Evolutionary conservation across 2,329 filamentous ascomycete genomes (phyloP).

Genomic region (Fusarium robinianum): DNA sequence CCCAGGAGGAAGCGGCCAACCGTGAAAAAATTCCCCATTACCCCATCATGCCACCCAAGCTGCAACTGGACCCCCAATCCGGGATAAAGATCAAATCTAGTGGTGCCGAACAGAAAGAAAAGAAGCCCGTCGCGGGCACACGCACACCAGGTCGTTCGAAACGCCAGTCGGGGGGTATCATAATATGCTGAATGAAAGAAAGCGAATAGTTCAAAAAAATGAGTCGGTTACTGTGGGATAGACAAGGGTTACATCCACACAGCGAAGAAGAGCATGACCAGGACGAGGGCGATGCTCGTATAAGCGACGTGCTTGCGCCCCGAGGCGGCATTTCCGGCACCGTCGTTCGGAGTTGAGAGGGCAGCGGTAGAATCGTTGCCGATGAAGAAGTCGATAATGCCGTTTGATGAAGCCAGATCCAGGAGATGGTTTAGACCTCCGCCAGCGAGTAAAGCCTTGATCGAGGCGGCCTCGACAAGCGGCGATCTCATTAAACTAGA

Average conservation of each 20-base stretch:
- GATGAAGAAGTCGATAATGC: constrained; percentile 81
- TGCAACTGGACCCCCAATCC: too few species aligned
- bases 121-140: constrained; percentile 12
- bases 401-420: constrained; percentile 81
- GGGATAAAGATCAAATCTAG: too few species aligned
- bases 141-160: constrained; percentile 31
- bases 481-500: constrained; percentile 87
- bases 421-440: constrained; percentile 84
- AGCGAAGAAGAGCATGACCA: constrained; percentile 37
- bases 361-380: constrained; percentile 87
- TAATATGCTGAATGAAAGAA: constrained; percentile 23
- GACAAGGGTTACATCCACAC: constrained; percentile 32
- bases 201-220: constrained; percentile 5
- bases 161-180: constrained; percentile 37
- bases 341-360: constrained; percentile 75
- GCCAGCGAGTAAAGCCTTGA: constrained; percentile 73
- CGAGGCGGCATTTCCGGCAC: constrained; percentile 65
- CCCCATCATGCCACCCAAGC: too few species aligned
- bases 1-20: too few species aligned
- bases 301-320: constrained; percentile 37
- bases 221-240: neutral
- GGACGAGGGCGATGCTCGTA: constrained; percentile 36
- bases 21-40: too few species aligned
- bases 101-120: too few species aligned
- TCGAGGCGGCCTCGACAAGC: constrained; percentile 72